Base-by-base conservation (phyloP, 2,329 filamentous ascomycete species). In the Beauveria rudraprayagi region DNA sequence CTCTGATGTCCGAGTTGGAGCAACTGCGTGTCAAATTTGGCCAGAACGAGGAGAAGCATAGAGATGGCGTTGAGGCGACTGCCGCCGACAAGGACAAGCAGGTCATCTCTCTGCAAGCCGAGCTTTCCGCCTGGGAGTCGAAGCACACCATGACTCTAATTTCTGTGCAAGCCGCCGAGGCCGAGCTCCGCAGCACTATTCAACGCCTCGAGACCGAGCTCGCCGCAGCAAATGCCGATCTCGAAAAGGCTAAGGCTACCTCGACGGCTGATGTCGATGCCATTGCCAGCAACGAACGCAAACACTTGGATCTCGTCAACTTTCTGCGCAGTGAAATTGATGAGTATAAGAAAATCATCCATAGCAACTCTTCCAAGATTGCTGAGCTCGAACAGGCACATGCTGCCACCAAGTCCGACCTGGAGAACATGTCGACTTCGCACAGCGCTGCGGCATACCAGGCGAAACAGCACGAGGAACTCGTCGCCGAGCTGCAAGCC, bases 281-380 rank as follows among this genome's bases (percentile, higher is more conserved):
- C 1, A 58, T 64, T 34, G 74, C 73, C 60, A 81, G 84, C 63
- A 76, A 73, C 2, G 75, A 81, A 41, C 72, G 73, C 46, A 80
- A 82, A 69, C 85, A 90, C 63, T 77, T 87, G 62, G 78, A 82
- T 41, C 75, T 87, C 53, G 76, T 90, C 40, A 76, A 79, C 41
- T 79, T 78, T 50, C 75, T 97, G 47, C 88, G 89, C 64, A 80
- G 76, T 62, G 88, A 96, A 70, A 87, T 97, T 58, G 86, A 92
- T 56, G 86, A 91, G 70, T 92, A 96, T 75, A 92, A 90, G 75
- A 77, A 81, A 3, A 83, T 89, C 43, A 87, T 95, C 67, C 81
- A 83, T 64, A 81, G 78, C 65, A 90, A 92, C 67, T 79, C 85
- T 14, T 71, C 81, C 44, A 90, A 87, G 67, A 86, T 96, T 34